phyloP scores from a whole-genome alignment of 257 asterid species.

The Solanum pennellii region DNA sequence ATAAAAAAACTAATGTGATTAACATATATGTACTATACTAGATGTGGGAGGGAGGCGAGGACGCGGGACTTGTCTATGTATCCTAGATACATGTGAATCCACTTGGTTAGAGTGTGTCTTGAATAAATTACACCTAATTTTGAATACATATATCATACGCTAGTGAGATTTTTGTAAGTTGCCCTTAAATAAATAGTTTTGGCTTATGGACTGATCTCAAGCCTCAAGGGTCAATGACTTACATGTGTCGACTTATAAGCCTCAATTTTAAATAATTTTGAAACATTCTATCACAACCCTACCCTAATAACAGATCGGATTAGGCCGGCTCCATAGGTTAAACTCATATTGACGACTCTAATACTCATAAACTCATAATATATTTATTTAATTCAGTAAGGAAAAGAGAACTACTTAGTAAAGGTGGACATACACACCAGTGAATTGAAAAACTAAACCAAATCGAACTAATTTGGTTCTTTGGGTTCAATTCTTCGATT shows the following conservation, averaged over 20 bases:
- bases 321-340: too few species aligned
- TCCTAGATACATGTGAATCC: background rate
- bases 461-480: too few species aligned
- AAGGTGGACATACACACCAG: too few species aligned
- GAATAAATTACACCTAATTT: background rate
- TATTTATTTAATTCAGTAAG: background rate
- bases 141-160: background rate
- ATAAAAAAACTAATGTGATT: background rate
- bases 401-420: background rate
- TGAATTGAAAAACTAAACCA: too few species aligned
- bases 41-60: background rate
- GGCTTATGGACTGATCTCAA: background rate
- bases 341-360: too few species aligned
- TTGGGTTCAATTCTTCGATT: too few species aligned
- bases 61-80: background rate
- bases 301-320: too few species aligned
- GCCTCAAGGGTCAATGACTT: too few species aligned
- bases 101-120: background rate
- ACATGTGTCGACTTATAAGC: too few species aligned
- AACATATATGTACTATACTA: too few species aligned
- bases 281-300: too few species aligned
- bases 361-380: background rate
- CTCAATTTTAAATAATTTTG: too few species aligned
- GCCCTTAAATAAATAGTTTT: background rate
- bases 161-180: background rate